Evolutionary conservation across 129 eudicot genomes (phyloP), one percentile per base, ranked within the genome.

Genomic region (Ambrosia trifida): DNA sequence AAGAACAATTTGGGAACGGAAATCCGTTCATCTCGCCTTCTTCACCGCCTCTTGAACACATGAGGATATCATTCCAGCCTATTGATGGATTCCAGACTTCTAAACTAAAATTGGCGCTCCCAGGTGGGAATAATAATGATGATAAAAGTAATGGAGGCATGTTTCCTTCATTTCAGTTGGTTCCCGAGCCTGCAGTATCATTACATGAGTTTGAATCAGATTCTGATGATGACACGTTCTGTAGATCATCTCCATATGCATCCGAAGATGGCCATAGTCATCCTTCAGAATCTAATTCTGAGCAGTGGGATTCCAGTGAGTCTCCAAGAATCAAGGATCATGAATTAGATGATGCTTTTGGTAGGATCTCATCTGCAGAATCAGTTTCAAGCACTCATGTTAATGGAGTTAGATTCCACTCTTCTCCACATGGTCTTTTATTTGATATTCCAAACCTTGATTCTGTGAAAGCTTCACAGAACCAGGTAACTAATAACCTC

Each of bases 31-130:
- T 72, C 13, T 84, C 43, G 35, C 92, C 98, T 20, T 82, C 97
- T 58, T 85, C 97, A 30, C 99, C 99, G 1, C 97, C 97, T 7
- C 96, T 95, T 68, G 88, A 83, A 77, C 97, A 88, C 77, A 95
- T 95, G 97, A 86, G 85, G 69, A 90, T 95, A 79, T 95, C 91
- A 19, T 90, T 95, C 80, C 97, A 86, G 72, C 99, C 99, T 61
- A 77, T 90, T 45, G 79, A 84, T 43, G 85, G 95, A 7, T 90
- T 86, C 40, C 89, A 85, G 69, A 72, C 85, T 54, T 78, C 85
- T 41, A 84, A 82, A 77, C 85, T 95, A 65, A 90, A 90, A 67
- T 69, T 95, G 54, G 88, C 73, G 64, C 81, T 87, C 35, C 96
- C 97, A 9, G 87, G 88, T 69, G 93, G 89, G 46, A 70, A 38